phyloP scores from a whole-genome alignment of 805 yeast genomes.

The Barnettozyma pratensis region DNA sequence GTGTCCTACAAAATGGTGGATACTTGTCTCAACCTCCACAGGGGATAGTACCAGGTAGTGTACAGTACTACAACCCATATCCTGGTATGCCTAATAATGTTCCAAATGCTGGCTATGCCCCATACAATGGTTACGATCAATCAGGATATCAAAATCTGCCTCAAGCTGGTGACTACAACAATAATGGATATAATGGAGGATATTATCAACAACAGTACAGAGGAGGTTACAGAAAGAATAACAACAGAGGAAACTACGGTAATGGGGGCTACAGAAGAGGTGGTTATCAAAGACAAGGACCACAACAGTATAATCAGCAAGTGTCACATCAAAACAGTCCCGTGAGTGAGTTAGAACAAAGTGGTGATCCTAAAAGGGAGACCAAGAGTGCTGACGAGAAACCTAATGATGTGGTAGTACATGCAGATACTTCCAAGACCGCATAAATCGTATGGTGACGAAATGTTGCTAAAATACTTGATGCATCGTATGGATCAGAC shows the following conservation, averaged over 20 bases:
- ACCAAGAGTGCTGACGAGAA: background rate
- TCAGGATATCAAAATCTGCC: background rate
- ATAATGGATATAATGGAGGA: background rate
- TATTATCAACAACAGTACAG: constrained; percentile 4
- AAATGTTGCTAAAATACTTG: too few species aligned
- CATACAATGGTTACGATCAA: background rate
- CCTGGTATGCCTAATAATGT: background rate
- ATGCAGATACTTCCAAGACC: background rate
- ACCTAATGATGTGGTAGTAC: background rate
- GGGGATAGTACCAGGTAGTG: background rate
- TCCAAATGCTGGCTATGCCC: background rate
- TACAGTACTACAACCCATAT: background rate
- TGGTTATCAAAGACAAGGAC: background rate
- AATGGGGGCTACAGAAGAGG: constrained; percentile 1
- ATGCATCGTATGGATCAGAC: too few species aligned
- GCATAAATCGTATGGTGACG: background rate
- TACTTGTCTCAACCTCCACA: too few species aligned
- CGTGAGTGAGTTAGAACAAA: background rate
- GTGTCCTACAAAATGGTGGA: background rate
- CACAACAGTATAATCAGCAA: background rate
- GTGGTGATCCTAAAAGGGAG: background rate
- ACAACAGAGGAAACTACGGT: constrained; percentile 1
- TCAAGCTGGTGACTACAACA: background rate
- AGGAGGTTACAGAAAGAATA: constrained; percentile 3
- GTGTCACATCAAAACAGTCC: background rate